Evolutionary conservation across 106 monocot genomes (phyloP), one percentile per base, ranked within the genome.

Genomic region (Platanthera zijinensis): DNA sequence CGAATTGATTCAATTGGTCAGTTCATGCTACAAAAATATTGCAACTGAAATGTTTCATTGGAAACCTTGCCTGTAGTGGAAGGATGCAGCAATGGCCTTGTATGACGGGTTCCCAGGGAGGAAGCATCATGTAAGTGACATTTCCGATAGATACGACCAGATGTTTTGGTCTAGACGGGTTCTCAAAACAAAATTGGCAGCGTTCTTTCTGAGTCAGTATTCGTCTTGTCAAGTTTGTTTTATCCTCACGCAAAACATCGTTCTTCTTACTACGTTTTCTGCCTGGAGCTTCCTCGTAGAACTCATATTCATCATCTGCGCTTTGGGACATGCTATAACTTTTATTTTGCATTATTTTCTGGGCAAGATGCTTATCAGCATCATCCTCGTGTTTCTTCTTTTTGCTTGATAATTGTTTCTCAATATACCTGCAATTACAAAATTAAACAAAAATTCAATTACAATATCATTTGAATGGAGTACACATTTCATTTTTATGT

Each of bases 11-110:
- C 39, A 39, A 39, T 39, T 39, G 0, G 39, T 39, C 39, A 39
- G 39, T 39, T 39, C 10, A 66, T 30, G 25, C 11, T 30, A 32
- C 0, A 10, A 30, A 48, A 48, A 48, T 48, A 48, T 46, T 70
- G n/a, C 7, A 70, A 9, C 5, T 21, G 7, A 70, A 70, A 70
- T 48, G 6, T 14, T 70, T 70, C 4, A 50, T 1, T 22, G 28
- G 3, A 50, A 59, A 22, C 1, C 52, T 71, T 72, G 91, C 93
- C 90, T 96, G 90, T 84, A 93, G 78, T 48, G 96, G 90, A 62
- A 93, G 85, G 82, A 96, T 93, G 75, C 93, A 87, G 66, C 96
- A 96, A 76, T 96, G 96, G 8, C 96, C 93, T 80, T 90, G 74
- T 25, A 89, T 87, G 74, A 93, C 80, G 71, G 96, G 87, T 74